Base-by-base conservation (phyloP, 2,329 filamentous ascomycete genomes). In the Westerdykella sp. region DNA sequence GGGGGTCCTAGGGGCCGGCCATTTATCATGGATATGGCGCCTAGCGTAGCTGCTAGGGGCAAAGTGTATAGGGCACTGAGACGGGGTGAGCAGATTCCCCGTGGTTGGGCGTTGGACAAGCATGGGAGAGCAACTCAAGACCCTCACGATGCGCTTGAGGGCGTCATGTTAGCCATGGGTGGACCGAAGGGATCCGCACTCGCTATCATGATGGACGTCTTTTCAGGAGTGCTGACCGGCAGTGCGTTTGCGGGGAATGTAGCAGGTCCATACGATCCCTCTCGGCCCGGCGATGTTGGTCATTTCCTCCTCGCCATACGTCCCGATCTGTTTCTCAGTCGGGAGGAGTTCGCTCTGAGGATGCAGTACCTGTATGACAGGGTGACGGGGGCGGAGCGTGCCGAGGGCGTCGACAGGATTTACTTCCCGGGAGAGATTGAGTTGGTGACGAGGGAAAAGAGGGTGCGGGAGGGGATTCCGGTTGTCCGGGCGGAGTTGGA, bases 201-300 rank as follows among this genome's bases (percentile, higher is more conserved):
- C 34, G 72, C 84, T 0, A 79, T 93, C 43, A 91, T 89, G 84
- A 93, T 93, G 87, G 86, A 93, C 59, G 84, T 94, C 2, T 91
- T 93, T 59, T 89, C 85, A 0, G 87, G 86, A 0, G 83, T 86
- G 0, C 57, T 93, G 0, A 87, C 84, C 0, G 87, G 86, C 0
- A 83, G 81, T 25, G 85, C 85, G 0, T 93, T 87, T 65, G 87
- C 85, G 0, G 86, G 86, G 0, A 74, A 85, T 56, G 87, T 93
- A 14, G 85, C 81, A 0, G 79, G 79, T 14, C 87, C 87, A 0
- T 93, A 93, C 61, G 85, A 89, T 56, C 75, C 83, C 2, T 81
- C 77, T 0, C 78, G 73, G 45, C 74, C 80, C 1, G 80, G 83
- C 0, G 80, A 88, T 54, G 85, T 88, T 0, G 84, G 84, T 0